Percentiles rank a stretch among this genome's conserved stretches.
Evolutionary conservation across 2,329 filamentous ascomycete genomes (phyloP).

Genomic region (Claviceps monticola): DNA sequence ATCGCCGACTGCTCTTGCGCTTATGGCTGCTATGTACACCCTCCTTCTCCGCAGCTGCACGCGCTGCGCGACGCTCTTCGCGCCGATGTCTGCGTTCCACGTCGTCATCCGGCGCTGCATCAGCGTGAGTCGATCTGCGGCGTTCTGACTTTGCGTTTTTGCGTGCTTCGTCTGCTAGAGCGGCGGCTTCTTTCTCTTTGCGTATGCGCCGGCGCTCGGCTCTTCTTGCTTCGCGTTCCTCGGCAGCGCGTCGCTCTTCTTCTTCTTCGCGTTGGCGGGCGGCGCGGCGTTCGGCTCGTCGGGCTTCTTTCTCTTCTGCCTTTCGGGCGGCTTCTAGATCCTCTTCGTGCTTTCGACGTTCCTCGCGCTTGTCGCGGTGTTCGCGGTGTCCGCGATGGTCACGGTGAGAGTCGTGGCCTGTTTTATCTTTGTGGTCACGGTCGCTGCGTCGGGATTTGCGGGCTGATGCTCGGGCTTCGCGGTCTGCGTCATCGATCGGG

Average conservation of each 20-base stretch:
- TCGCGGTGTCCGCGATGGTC: slow-evolving; percentile 42
- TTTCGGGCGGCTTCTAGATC: slow-evolving; percentile 34
- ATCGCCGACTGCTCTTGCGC: slow-evolving; percentile 26
- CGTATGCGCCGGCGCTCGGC: slow-evolving; percentile 36
- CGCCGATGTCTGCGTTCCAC: slow-evolving; percentile 39
- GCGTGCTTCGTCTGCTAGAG: slow-evolving; percentile 31
- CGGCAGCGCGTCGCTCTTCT: slow-evolving; percentile 32
- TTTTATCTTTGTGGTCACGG: slow-evolving; percentile 25
- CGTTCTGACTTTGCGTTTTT: slow-evolving; percentile 33
- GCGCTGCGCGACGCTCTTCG: slow-evolving; percentile 35
- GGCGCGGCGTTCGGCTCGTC: slow-evolving; percentile 39
- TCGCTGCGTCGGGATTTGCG: slow-evolving; percentile 46
- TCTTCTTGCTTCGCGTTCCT: slow-evolving; percentile 35
- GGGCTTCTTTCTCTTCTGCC: slow-evolving; percentile 44
- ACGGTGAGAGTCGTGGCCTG: slow-evolving; percentile 37
- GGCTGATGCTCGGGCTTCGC: slow-evolving; percentile 48
- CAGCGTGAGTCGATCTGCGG: slow-evolving; percentile 31
- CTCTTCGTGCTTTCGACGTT: slow-evolving; percentile 40
- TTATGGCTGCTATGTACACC: slow-evolving; percentile 18
- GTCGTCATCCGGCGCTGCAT: slow-evolving; percentile 28
- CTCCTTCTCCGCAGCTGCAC: slow-evolving; percentile 26
- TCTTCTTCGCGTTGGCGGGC: slow-evolving; percentile 34
- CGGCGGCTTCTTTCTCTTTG: slow-evolving; percentile 32
- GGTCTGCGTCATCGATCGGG: slow-evolving; percentile 38
- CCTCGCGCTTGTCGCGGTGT: slow-evolving; percentile 34